phyloP scores from a whole-genome alignment of 768 basidiomycete species.

The Strobilomyces echinocephalus region DNA sequence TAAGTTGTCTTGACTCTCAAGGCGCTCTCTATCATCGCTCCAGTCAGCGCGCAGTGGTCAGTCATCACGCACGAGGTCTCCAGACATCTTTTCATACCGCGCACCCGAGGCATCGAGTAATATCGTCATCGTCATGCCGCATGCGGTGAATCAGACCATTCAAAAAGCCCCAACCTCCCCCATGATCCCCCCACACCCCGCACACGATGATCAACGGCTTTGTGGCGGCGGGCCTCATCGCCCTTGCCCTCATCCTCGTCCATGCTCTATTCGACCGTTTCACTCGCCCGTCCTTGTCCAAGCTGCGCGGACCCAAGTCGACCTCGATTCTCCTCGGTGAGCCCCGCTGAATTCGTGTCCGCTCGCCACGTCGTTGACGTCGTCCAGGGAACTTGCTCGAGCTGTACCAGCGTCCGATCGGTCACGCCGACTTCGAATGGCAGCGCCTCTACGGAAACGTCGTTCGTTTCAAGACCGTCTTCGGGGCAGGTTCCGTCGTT shows the following conservation, averaged over 20 bases:
- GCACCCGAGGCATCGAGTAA: background rate
- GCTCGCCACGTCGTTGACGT: slow-evolving; percentile 16
- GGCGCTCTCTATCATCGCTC: background rate
- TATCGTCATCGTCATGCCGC: too few relatives aligned
- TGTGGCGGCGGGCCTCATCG: background rate
- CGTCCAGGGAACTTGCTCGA: slow-evolving; percentile 25
- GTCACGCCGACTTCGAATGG: slow-evolving; percentile 28
- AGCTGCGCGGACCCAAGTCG: slow-evolving; percentile 17
- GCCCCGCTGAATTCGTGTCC: background rate
- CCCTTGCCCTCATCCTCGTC: slow-evolving; percentile 6
- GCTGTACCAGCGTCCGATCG: slow-evolving; percentile 21
- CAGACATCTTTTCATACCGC: too few relatives aligned
- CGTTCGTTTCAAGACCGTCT: slow-evolving; percentile 23
- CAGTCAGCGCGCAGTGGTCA: background rate
- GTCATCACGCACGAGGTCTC: background rate
- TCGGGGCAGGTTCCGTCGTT: slow-evolving; percentile 14
- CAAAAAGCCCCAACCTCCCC: background rate
- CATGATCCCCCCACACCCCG: background rate
- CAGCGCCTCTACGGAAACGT: slow-evolving; percentile 25
- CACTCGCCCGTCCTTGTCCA: slow-evolving; percentile 7
- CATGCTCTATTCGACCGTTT: background rate
- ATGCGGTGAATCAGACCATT: background rate
- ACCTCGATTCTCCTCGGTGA: slow-evolving; percentile 17
- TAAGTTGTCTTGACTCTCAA: background rate
- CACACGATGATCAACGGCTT: slow-evolving; percentile 8